Evolutionary conservation across 1,284 basidiomycete genomes (phyloP).

Genomic region (Taiwanofungus camphoratus): DNA sequence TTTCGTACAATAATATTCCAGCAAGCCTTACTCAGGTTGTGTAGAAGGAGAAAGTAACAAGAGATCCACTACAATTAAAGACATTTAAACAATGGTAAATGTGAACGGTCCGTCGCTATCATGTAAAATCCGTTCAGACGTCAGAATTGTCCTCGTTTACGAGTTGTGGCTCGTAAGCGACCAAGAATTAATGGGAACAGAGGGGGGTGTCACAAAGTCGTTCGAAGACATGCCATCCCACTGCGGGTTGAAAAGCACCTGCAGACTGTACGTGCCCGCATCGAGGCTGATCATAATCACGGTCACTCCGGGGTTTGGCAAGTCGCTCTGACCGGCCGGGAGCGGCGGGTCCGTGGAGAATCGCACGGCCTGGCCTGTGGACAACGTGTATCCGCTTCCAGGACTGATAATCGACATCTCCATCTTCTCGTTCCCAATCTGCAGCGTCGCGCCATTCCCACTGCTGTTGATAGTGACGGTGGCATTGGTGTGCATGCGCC

Average conservation of each 20-base stretch:
- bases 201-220: slow-evolving; percentile 60
- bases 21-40: too few species aligned
- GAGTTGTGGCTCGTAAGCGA: slow-evolving; percentile 58
- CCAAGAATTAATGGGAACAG: slow-evolving; percentile 68
- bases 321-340: slow-evolving; percentile 53
- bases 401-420: slow-evolving; percentile 50
- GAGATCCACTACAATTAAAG: not conserved
- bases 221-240: slow-evolving; percentile 58
- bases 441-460: slow-evolving; percentile 60
- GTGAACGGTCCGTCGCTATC: not conserved
- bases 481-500: slow-evolving; percentile 96
- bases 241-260: slow-evolving; percentile 85
- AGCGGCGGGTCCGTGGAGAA: slow-evolving; percentile 59
- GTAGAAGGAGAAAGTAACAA: too few species aligned
- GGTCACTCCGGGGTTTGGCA: slow-evolving; percentile 73
- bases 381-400: slow-evolving; percentile 54
- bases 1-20: too few species aligned
- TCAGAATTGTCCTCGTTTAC: too few species aligned
- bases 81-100: not conserved
- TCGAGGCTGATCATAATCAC: slow-evolving; percentile 75
- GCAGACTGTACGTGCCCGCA: slow-evolving; percentile 65
- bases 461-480: slow-evolving; percentile 40
- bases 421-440: slow-evolving; percentile 51
- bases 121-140: too few species aligned
- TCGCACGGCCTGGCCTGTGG: slow-evolving; percentile 42